Evolutionary conservation across 2,329 filamentous ascomycete species (phyloP), one percentile per base, ranked within the genome.

Genomic region (Raffaelea deltoideospora): DNA sequence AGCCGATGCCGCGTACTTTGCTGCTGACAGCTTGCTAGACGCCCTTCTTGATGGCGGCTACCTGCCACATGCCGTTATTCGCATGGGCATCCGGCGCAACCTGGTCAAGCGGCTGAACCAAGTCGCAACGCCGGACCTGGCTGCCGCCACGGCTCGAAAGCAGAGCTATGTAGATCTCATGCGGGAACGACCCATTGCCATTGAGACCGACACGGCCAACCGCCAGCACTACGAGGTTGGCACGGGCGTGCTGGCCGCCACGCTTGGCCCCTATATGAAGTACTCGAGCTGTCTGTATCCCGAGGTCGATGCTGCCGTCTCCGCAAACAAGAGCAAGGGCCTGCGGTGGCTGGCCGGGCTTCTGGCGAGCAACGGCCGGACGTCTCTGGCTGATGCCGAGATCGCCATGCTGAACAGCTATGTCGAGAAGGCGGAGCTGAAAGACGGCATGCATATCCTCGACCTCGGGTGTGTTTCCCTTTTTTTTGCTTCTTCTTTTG

Each of bases 201-300:
- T 81, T 45, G 72, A 78, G 52, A 79, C 76, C 1, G 64, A 62
- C 4, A 58, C 64, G 3, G 76, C 78, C 18, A 81, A 82, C 51
- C 59, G 68, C 47, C 77, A 82, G 61, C 77, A 82, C 54, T 82
- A 83, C 49, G 77, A 82, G 55, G 76, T 82, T 29, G 74, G 72
- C 28, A 79, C 76, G 0, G 72, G 71, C 4, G 69, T 81, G 19
- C 53, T 82, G 29, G 55, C 58, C 21, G 68, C 65, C 21, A 74
- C 67, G 52, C 57, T 83, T 11, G 78, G 78, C 0, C 72, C 74
- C 4, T 59, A 76, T 37, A 81, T 82, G 75, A 82, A 82, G 63
- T 83, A 81, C 52, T 76, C 69, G n/a, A 66, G 61, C 44, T 78
- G 72, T 50, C 57, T 79, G 48, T 82, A 82, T 52, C 67, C 69